Conservation (phyloP, 805 yeast genomes). For the Myxozyma vanderwaltii region DNA sequence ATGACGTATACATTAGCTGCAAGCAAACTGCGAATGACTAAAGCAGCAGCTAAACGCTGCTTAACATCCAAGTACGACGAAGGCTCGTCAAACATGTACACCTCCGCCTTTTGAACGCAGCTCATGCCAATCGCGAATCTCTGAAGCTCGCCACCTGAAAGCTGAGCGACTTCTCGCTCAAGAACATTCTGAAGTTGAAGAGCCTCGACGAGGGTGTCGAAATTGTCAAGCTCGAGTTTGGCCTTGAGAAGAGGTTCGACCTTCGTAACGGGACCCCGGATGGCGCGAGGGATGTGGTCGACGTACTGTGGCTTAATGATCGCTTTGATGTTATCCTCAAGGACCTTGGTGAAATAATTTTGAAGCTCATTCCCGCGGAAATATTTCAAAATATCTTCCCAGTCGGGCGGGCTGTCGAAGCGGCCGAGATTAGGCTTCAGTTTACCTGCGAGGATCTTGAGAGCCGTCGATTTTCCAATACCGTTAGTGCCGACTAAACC, state of each 20-base stretch:
- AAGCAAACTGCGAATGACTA: slow-evolving; percentile 83
- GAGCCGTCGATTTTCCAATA: slow-evolving; percentile 97
- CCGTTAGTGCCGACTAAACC: slow-evolving; percentile 99
- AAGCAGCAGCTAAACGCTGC: slow-evolving; percentile 97
- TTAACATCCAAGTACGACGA: slow-evolving; percentile 97
- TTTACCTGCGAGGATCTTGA: slow-evolving; percentile 95
- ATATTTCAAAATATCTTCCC: slow-evolving; percentile 88
- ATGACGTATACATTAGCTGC: slow-evolving; percentile 75
- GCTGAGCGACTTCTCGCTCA: slow-evolving; percentile 82
- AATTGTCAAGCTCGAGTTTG: slow-evolving; percentile 71
- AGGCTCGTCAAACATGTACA: slow-evolving; percentile 99
- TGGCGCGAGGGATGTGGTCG: slow-evolving; percentile 95
- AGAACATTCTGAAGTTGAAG: slow-evolving; percentile 76
- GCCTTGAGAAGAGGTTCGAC: slow-evolving; percentile 82
- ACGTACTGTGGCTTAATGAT: slow-evolving; percentile 98
- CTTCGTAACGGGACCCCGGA: slow-evolving; percentile 82
- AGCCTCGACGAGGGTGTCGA: slow-evolving; percentile 62
- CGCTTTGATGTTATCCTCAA: slow-evolving; percentile 94
- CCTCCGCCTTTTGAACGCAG: slow-evolving; percentile 91
- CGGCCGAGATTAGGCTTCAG: slow-evolving; percentile 95
- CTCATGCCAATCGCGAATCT: slow-evolving; percentile 98
- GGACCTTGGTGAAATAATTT: slow-evolving; percentile 88
- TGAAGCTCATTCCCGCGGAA: slow-evolving; percentile 98
- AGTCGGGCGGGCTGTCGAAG: slow-evolving; percentile 94
- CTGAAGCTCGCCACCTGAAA: slow-evolving; percentile 98